These are phyloP conservation scores for Colletotrichum sp. DNA, from an alignment of 2,329 filamentous ascomycete species.

Conservation along the genomic window DNA sequence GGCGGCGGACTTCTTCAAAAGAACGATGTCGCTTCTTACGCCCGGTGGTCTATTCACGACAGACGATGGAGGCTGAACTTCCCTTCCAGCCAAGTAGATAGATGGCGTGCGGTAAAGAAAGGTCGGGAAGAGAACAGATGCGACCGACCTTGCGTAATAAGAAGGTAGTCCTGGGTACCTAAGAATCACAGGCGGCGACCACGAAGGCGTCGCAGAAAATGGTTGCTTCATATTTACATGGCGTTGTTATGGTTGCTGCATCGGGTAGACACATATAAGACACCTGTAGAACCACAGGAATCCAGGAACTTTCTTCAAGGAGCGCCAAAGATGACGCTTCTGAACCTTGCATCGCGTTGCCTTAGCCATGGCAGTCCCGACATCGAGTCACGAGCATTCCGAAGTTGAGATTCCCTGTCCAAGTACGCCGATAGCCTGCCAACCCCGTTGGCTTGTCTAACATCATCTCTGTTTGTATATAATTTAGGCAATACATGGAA, in stretches of 20 bases:
- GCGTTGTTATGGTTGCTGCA: neutral
- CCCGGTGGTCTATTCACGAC: neutral
- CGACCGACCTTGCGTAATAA: rapidly evolving
- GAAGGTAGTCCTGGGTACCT: neutral
- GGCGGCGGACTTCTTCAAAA: too few species aligned
- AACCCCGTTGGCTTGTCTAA: rapidly evolving
- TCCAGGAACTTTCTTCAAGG: neutral
- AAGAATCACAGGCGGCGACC: neutral
- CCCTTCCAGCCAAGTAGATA: rapidly evolving
- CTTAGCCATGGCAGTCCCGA: neutral
- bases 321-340: neutral
- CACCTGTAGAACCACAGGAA: neutral
- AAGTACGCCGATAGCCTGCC: neutral
- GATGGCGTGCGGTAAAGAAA: rapidly evolving
- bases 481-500: neutral
- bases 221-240: rapidly evolving
- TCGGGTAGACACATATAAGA: neutral
- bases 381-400: rapidly evolving
- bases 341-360: neutral
- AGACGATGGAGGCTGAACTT: rapidly evolving
- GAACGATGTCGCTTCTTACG: neutral
- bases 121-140: rapidly evolving
- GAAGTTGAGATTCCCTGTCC: rapidly evolving
- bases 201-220: neutral
- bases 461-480: neutral